A percentile compares a stretch with the other conserved stretches of the same genome.
These are phyloP conservation scores for Thalassiosira ordinaria DNA, from an alignment of 352 stramenopile species.

Conservation along the genomic window DNA sequence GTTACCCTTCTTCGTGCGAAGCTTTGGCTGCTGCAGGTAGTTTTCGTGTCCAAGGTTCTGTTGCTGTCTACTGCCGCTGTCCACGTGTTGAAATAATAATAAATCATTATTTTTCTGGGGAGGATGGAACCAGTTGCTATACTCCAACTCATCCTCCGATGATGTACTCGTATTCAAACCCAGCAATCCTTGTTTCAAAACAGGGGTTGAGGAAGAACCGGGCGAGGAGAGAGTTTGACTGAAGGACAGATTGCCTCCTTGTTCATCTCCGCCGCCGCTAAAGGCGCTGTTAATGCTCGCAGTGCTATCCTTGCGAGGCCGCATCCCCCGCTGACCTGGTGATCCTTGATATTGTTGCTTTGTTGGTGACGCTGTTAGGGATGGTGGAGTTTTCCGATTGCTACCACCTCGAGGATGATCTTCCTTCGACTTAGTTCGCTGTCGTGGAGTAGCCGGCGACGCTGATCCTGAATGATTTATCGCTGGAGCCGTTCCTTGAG, in stretches of 20 bases:
- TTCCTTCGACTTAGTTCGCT: conserved; percentile 31
- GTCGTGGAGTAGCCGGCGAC: neutral
- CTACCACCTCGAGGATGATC: neutral
- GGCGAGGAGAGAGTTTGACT: conserved; percentile 2
- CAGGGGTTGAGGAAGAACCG: conserved; percentile 3
- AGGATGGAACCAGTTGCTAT: conserved; percentile 25
- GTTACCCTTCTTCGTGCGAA: too few relatives aligned
- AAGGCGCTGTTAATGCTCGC: conserved; percentile 31
- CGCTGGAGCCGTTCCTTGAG: neutral
- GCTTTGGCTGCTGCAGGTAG: too few relatives aligned
- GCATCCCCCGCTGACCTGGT: neutral
- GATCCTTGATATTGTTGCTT: too few relatives aligned
- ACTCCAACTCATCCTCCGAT: conserved; percentile 16
- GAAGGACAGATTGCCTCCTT: too few relatives aligned
- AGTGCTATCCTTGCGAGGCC: conserved; percentile 40
- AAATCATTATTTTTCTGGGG: too few relatives aligned
- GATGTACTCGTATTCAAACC: conserved; percentile 23
- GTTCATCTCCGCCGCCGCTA: conserved; percentile 9
- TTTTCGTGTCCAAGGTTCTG: too few relatives aligned
- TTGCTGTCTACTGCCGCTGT: too few relatives aligned
- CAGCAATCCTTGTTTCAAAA: conserved; percentile 15
- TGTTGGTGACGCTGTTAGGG: neutral
- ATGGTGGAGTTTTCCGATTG: neutral
- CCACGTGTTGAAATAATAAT: too few relatives aligned
- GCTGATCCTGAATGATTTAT: neutral